These are phyloP conservation scores for Hyphodiscus hymeniophilus DNA, from an alignment of 495 filamentous ascomycete species.

Conservation along the genomic window DNA sequence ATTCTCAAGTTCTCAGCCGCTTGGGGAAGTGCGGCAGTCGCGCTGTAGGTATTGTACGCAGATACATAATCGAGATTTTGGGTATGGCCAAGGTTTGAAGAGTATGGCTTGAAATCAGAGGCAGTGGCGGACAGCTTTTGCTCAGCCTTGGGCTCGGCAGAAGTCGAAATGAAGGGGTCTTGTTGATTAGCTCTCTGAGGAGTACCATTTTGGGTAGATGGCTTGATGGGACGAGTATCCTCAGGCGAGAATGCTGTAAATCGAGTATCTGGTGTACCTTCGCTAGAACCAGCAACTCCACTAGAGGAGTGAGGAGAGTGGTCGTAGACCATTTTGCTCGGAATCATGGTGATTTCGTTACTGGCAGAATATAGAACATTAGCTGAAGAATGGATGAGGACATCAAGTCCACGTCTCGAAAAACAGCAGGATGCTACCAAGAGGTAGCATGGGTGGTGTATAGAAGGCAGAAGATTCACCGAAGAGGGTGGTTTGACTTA, in stretches of 20 bases:
- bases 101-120: constrained; percentile 18
- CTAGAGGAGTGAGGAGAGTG: neutral
- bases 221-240: constrained; percentile 23
- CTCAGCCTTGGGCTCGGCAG: constrained; percentile 28
- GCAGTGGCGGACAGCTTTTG: constrained; percentile 38
- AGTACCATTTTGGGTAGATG: neutral
- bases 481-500: no score
- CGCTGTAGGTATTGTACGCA: neutral
- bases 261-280: constrained; percentile 55
- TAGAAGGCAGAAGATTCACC: no score
- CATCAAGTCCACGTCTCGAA: no score
- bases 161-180: constrained; percentile 10
- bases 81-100: constrained; percentile 5
- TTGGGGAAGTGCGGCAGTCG: neutral
- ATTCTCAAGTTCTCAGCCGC: neutral
- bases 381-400: no score
- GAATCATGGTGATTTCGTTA: no score
- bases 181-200: constrained; percentile 9
- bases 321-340: neutral
- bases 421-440: no score
- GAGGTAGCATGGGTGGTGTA: no score
- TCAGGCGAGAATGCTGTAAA: constrained; percentile 58
- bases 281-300: constrained; percentile 36
- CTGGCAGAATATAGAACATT: no score
- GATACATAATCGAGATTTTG: constrained; percentile 1